phyloP scores from a whole-genome alignment of 257 asterid species.

The Misopates orontium region DNA sequence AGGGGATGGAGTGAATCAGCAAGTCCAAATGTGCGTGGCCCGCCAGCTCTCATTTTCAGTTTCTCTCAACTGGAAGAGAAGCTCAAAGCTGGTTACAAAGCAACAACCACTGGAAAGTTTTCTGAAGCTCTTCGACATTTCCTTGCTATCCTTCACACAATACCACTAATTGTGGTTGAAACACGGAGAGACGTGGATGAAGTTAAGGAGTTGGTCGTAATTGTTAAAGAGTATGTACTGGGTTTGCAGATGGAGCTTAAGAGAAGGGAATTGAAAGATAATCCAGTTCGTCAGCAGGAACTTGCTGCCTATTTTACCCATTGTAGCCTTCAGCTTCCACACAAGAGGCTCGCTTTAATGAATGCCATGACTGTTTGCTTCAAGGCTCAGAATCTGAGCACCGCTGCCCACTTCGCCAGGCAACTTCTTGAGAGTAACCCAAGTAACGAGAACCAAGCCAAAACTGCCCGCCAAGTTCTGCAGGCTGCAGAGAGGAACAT shows the following conservation, averaged over 20 bases:
- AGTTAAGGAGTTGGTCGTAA: constrained; percentile 65
- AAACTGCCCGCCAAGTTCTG: constrained; percentile 65
- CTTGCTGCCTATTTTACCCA: constrained; percentile 92
- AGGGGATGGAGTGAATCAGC: constrained; percentile 80
- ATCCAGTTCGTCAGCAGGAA: constrained; percentile 81
- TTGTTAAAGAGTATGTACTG: constrained; percentile 71
- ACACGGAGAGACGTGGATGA: constrained; percentile 80
- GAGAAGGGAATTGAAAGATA: constrained; percentile 63
- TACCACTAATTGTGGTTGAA: constrained; percentile 82
- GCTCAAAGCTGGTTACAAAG: constrained; percentile 70
- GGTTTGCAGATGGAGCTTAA: constrained; percentile 78
- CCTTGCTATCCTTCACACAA: constrained; percentile 60
- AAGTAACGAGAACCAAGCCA: constrained; percentile 54
- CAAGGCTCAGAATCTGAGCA: constrained; percentile 61
- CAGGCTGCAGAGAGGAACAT: constrained; percentile 75
- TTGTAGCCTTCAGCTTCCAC: constrained; percentile 75
- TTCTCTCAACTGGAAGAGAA: constrained; percentile 74
- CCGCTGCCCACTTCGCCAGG: constrained; percentile 83
- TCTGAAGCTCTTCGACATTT: constrained; percentile 72
- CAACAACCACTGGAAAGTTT: constrained; percentile 70
- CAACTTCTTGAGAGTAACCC: constrained; percentile 82
- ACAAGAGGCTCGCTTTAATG: constrained; percentile 66
- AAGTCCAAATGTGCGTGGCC: constrained; percentile 75
- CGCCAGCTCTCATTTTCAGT: constrained; percentile 71
- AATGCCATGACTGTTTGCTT: constrained; percentile 71